Conservation (phyloP, 805 yeast species). For the Kregervanrija pseudodelftensis region DNA sequence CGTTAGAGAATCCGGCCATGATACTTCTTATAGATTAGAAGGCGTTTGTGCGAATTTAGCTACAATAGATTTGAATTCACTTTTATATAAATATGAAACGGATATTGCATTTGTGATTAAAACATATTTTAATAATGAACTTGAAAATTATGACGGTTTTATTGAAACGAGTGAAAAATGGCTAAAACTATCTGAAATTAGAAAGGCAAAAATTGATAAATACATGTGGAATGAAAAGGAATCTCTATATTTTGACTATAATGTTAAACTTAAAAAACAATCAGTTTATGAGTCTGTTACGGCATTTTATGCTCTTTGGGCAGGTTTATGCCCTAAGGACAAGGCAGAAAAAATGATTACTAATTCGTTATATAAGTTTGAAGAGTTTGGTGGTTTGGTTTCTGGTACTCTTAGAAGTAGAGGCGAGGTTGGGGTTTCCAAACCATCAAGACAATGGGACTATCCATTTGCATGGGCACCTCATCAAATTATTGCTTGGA, state of each 20-base stretch:
- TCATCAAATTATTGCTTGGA: conserved; percentile 93
- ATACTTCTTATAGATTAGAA: conserved; percentile 84
- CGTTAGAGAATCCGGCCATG: conserved; percentile 95
- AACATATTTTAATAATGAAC: conserved; percentile 44
- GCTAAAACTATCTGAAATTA: conserved; percentile 46
- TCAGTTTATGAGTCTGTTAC: conserved; percentile 80
- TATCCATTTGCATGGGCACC: conserved; percentile 99
- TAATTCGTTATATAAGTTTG: conserved; percentile 60
- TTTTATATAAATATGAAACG: conserved; percentile 81
- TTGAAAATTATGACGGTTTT: conserved; percentile 37
- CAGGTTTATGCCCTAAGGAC: conserved; percentile 54
- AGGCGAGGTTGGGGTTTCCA: conserved; percentile 57
- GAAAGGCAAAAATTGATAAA: conserved; percentile 52
- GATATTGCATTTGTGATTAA: conserved; percentile 70
- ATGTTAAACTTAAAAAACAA: conserved; percentile 48
- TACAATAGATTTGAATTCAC: conserved; percentile 80
- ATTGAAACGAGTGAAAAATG: conserved; percentile 45
- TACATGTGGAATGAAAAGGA: conserved; percentile 80
- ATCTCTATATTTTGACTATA: conserved; percentile 79
- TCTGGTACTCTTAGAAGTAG: conserved; percentile 74
- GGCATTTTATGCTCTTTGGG: conserved; percentile 88
- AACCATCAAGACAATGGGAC: conserved; percentile 97
- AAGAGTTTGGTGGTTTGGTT: conserved; percentile 82
- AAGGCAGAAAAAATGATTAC: conserved; percentile 63
- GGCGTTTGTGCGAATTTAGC: conserved; percentile 86